These are phyloP conservation scores for Heteromeles arbutifolia DNA, from an alignment of 306 rosid genomes.

Conservation along the genomic window DNA sequence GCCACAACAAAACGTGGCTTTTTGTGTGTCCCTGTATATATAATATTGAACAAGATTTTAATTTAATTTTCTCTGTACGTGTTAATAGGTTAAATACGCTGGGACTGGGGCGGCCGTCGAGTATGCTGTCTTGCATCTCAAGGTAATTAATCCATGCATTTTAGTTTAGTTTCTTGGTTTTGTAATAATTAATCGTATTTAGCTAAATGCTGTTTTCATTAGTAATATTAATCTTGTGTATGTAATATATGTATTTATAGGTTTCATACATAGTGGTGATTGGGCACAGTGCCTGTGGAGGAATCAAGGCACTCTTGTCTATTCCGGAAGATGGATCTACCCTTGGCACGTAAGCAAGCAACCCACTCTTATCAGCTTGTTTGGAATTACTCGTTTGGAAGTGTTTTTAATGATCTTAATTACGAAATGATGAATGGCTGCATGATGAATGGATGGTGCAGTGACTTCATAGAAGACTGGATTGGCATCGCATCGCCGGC, in stretches of 20 bases:
- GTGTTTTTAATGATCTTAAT: background rate
- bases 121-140: conserved; percentile 82
- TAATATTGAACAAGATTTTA: background rate
- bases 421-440: background rate
- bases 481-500: conserved; percentile 70
- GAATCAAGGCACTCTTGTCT: conserved; percentile 80
- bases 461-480: conserved; percentile 94
- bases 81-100: conserved; percentile 43
- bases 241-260: conserved; percentile 14
- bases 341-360: conserved; percentile 44
- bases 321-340: conserved; percentile 52
- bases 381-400: too few relatives aligned
- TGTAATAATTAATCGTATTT: too few relatives aligned
- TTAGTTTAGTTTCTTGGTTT: too few relatives aligned
- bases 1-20: background rate
- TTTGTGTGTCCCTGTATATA: too few relatives aligned
- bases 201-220: too few relatives aligned
- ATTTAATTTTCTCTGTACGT: background rate
- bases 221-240: too few relatives aligned
- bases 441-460: conserved; percentile 10
- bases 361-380: background rate
- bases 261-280: conserved; percentile 68
- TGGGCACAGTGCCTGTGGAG: conserved; percentile 95
- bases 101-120: conserved; percentile 85
- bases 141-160: conserved; percentile 37